Evolutionary conservation across 257 asterid species (phyloP), one percentile per base, ranked within the genome.

Genomic region (Ophiorrhiza pumila): DNA sequence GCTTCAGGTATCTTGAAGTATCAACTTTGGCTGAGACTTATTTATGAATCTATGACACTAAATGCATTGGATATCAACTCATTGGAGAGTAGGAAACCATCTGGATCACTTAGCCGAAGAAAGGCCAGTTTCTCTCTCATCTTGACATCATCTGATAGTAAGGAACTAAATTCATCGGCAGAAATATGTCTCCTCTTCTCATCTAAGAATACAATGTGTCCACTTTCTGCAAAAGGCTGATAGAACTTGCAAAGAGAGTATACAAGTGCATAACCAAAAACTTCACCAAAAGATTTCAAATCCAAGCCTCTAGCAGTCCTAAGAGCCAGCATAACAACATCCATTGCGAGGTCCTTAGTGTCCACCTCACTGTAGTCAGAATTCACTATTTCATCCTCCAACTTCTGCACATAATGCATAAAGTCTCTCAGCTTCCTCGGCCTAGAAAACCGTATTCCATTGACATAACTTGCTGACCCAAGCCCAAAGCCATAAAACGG

Each of bases 21-120:
- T 10, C 23, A 35, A 53, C 47, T 13, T 4, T 25, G 43, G 12
- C 5, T 17, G 57, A 56, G 65, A 62, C 22, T 85, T 78, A 91
- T 35, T 85, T 78, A 91, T 35, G 92, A 85, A 72, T 83, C 68
- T 45, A 91, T 63, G 59, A 65, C 90, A 15, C 76, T 78, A 73
- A 95, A 95, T 12, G 95, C 96, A 73, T 90, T 91, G 71, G 96
- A 86, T 88, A 95, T 90, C 83, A 95, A 71, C 82, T 95, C 99
- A 66, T 92, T 95, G 6, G 99, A 95, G 64, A 95, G 85, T 70
- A 95, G 66, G 74, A 92, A 94, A 50, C 98, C 96, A 77, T 91
- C 96, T 0, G 99, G 98, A 79, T 94, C 99, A 67, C 96, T 87
- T 9, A 91, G 85, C 34, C 95, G 83, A 61, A 94, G 83, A 80